Conservation (phyloP, 257 asterid genomes). For the Solanum boliviense region DNA sequence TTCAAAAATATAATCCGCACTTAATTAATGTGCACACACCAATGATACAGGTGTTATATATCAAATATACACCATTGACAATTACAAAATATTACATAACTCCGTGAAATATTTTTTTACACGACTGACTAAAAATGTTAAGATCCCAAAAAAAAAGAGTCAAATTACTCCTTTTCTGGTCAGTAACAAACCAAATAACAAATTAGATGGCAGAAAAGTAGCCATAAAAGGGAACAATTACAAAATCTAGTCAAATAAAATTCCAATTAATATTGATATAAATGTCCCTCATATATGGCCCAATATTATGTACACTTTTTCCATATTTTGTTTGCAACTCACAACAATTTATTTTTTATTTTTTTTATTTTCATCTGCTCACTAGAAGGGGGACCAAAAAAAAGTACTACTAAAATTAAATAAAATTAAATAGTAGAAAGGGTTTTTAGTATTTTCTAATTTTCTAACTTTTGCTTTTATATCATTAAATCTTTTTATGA, state of each 20-base stretch:
- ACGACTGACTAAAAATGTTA: neutral
- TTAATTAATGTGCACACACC: neutral
- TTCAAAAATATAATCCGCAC: neutral
- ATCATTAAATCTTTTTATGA: neutral
- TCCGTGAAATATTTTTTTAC: neutral
- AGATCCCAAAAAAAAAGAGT: neutral
- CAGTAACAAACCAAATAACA: neutral
- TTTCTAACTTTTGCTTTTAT: neutral
- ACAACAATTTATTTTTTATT: neutral
- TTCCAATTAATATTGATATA: neutral
- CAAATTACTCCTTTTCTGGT: neutral
- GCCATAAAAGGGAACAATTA: neutral
- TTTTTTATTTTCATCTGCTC: neutral
- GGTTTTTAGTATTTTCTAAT: neutral
- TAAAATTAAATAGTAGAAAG: neutral
- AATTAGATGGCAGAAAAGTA: neutral
- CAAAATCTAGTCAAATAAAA: neutral
- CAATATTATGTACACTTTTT: neutral
- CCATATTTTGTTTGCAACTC: neutral
- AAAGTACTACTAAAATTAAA: neutral
- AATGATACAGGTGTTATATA: neutral
- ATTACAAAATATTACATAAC: neutral
- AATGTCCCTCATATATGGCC: neutral
- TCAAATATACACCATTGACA: neutral
- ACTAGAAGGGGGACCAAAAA: neutral